Evolutionary conservation across 345 rosid species (phyloP).

Genomic region (Erodium maritimum): DNA sequence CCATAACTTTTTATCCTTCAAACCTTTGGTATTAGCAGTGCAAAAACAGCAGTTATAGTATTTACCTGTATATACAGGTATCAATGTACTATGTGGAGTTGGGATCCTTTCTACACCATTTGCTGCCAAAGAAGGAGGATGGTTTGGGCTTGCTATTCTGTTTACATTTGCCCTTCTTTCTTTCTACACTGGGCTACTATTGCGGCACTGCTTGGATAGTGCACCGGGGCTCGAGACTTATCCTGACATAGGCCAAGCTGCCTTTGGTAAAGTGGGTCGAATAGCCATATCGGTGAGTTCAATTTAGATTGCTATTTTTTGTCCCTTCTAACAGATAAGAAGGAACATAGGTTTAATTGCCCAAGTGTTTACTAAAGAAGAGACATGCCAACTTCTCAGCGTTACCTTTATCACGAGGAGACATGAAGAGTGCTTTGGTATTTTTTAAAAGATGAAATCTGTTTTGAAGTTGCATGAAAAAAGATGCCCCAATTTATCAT

Average conservation of each 20-base stretch:
- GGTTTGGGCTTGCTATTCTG: constrained; percentile 59
- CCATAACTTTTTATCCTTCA: not conserved
- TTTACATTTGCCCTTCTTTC: constrained; percentile 59
- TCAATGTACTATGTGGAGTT: constrained; percentile 93
- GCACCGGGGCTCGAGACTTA: constrained; percentile 77
- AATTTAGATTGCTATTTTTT: not conserved
- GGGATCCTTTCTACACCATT: constrained; percentile 86
- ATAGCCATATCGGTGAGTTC: constrained; percentile 59
- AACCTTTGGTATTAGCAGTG: not conserved
- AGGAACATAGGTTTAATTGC: not conserved
- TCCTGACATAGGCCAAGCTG: constrained; percentile 94
- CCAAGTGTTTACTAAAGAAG: not conserved
- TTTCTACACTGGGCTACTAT: constrained; percentile 74
- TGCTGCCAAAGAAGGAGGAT: constrained; percentile 92
- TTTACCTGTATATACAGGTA: constrained; percentile 27
- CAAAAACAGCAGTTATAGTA: too few species aligned
- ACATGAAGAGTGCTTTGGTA: not conserved
- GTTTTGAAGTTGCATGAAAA: not conserved
- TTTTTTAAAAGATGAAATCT: not conserved
- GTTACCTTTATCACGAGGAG: too few species aligned
- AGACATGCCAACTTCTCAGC: too few species aligned
- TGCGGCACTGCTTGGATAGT: constrained; percentile 81
- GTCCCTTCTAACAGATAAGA: not conserved
- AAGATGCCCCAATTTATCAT: not conserved
- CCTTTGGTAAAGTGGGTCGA: constrained; percentile 69